Percentiles rank a stretch among this genome's conserved stretches.
phyloP scores from a whole-genome alignment of 1,139 yeast species.

The Sporopachydermia cereana region DNA sequence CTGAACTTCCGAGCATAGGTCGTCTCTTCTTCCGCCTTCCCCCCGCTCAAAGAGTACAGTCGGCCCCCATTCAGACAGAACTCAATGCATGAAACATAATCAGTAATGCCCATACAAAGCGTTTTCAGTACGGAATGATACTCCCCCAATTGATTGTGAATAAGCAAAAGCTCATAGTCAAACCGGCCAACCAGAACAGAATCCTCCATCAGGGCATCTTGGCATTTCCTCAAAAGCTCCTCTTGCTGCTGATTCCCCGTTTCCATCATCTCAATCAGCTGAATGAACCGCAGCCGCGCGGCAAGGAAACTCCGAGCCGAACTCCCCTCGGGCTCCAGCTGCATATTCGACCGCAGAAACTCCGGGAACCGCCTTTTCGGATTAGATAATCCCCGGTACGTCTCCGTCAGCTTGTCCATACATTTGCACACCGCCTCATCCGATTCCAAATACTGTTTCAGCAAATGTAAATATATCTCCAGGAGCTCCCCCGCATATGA shows the following conservation, averaged over 20 bases:
- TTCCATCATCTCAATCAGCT: conserved; percentile 16
- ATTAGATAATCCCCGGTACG: conserved; percentile 20
- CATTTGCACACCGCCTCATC: conserved; percentile 13
- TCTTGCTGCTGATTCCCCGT: conserved; percentile 15
- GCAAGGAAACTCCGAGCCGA: not conserved
- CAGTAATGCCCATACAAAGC: conserved; percentile 22
- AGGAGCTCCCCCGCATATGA: conserved; percentile 24
- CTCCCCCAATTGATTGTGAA: conserved; percentile 23
- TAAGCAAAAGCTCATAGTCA: conserved; percentile 23
- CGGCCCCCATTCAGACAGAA: conserved; percentile 21
- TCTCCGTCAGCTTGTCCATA: conserved; percentile 16
- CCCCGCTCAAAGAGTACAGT: not conserved
- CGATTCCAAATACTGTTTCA: conserved; percentile 17
- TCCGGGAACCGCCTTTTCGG: conserved; percentile 22
- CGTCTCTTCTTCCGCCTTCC: not conserved
- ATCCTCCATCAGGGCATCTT: conserved; percentile 17
- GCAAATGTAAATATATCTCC: conserved; percentile 23
- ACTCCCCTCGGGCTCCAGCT: conserved; percentile 9
- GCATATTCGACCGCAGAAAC: conserved; percentile 20
- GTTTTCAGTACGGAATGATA: conserved; percentile 24
- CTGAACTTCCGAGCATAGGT: not conserved
- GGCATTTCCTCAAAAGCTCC: conserved; percentile 18
- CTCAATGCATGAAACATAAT: conserved; percentile 24
- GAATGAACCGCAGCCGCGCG: conserved; percentile 19
- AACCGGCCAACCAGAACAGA: conserved; percentile 18